These are phyloP conservation scores for Tetrapyrgos nigripes DNA, from an alignment of 1,284 basidiomycete species.

Conservation along the genomic window DNA sequence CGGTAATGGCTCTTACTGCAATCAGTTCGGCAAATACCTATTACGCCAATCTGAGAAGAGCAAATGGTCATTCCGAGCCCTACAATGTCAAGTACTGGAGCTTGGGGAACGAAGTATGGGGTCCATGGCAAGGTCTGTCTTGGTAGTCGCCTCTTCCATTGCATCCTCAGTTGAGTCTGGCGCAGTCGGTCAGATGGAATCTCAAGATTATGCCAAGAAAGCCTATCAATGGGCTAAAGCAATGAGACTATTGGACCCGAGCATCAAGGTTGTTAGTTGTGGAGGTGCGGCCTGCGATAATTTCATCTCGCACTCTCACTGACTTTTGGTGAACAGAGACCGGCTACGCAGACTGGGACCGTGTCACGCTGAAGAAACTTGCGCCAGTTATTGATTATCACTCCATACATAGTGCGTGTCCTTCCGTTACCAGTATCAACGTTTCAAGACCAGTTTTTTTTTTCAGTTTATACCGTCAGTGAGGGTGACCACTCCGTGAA, in stretches of 20 bases:
- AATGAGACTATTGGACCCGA: conserved; percentile 63
- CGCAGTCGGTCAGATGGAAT: conserved; percentile 61
- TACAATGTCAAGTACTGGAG: conserved; percentile 58
- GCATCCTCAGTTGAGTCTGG: neutral
- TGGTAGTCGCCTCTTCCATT: neutral
- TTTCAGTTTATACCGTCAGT: conserved; percentile 45
- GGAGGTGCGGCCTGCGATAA: conserved; percentile 43
- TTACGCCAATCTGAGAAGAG: conserved; percentile 66
- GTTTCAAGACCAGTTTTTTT: neutral
- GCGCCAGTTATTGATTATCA: conserved; percentile 48
- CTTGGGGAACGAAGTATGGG: conserved; percentile 61
- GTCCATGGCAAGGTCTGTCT: conserved; percentile 61
- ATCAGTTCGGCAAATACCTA: conserved; percentile 47
- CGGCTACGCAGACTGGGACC: conserved; percentile 50
- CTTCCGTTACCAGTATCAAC: neutral
- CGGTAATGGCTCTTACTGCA: neutral
- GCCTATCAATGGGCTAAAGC: conserved; percentile 72
- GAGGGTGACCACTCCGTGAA: conserved; percentile 48
- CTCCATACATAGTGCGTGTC: conserved; percentile 41
- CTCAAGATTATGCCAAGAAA: conserved; percentile 62
- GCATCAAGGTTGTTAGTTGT: conserved; percentile 63
- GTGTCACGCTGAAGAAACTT: conserved; percentile 43
- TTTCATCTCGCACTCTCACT: neutral
- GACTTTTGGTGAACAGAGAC: conserved; percentile 40
- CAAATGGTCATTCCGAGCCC: conserved; percentile 64